A percentile compares a stretch with the other conserved stretches of the same genome.
phyloP scores from a whole-genome alignment of 805 yeast genomes.

The Deakozyma indianensis region DNA sequence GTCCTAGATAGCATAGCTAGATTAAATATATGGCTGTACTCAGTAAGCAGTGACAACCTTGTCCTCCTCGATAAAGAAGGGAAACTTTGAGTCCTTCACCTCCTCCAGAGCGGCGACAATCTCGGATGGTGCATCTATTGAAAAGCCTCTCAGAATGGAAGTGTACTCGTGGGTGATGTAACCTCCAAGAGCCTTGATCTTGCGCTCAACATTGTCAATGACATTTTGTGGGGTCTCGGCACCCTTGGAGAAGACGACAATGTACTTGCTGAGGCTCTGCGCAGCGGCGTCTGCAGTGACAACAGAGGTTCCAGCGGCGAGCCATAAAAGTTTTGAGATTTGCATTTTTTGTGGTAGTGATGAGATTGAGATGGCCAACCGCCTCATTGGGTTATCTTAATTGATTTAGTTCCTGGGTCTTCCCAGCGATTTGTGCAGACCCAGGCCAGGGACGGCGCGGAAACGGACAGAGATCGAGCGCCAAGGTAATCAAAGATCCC shows the following conservation, averaged over 20 bases:
- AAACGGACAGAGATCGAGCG: too few relatives aligned
- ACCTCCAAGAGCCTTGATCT: conserved; percentile 29
- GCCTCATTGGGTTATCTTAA: background rate
- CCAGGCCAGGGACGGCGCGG: too few relatives aligned
- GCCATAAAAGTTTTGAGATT: conserved; percentile 1
- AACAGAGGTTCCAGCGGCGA: background rate
- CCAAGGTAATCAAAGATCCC: too few relatives aligned
- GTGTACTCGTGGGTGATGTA: conserved; percentile 32
- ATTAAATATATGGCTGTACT: too few relatives aligned
- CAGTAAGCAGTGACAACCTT: conserved; percentile 19
- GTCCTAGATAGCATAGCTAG: too few relatives aligned
- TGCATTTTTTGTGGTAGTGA: background rate
- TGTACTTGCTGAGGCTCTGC: conserved; percentile 8
- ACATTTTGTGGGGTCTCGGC: conserved; percentile 19
- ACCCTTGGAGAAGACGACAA: conserved; percentile 19
- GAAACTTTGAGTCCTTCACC: conserved; percentile 18
- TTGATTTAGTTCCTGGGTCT: too few relatives aligned
- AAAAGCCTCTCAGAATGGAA: conserved; percentile 33
- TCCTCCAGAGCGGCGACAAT: conserved; percentile 11
- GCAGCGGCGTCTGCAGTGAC: conserved; percentile 1
- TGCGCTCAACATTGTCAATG: conserved; percentile 20
- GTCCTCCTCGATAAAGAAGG: conserved; percentile 33
- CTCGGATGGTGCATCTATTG: conserved; percentile 26
- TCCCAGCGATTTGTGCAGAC: too few relatives aligned
- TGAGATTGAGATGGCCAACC: background rate